These are phyloP conservation scores for Catharanthus roseus DNA, from an alignment of 257 asterid species.

Conservation along the genomic window DNA sequence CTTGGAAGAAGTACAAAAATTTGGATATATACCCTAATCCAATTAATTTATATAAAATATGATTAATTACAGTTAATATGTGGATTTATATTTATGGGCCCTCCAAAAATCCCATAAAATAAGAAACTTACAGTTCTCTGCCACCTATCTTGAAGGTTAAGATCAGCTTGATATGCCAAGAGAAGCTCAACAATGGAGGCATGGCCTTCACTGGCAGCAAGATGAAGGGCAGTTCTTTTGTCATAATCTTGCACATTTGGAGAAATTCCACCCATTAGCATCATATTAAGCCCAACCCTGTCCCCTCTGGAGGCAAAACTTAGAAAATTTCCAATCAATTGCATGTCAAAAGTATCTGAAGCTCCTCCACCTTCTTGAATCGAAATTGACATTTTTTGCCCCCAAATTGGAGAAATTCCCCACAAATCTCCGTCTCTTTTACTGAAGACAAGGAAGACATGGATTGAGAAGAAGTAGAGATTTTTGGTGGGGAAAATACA, in stretches of 20 bases:
- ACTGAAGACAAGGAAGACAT: neutral
- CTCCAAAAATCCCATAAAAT: neutral
- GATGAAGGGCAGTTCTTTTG: constrained; percentile 55
- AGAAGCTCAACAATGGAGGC: constrained; percentile 63
- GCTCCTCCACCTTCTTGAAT: constrained; percentile 19
- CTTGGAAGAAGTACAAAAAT: too few species aligned
- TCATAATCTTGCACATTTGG: constrained; percentile 64
- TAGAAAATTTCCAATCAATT: constrained; percentile 49
- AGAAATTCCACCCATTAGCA: constrained; percentile 43
- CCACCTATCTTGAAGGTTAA: constrained; percentile 60
- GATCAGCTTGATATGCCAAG: constrained; percentile 49
- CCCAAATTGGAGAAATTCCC: neutral
- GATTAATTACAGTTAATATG: neutral
- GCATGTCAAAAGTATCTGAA: constrained; percentile 34
- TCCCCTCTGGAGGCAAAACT: constrained; percentile 65
- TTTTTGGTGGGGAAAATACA: neutral
- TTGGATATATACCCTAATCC: neutral
- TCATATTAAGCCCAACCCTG: constrained; percentile 55
- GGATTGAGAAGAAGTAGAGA: neutral
- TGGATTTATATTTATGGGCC: neutral
- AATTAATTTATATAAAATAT: neutral
- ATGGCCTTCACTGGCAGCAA: constrained; percentile 64
- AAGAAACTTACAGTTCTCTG: constrained; percentile 33
- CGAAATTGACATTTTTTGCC: constrained; percentile 19
- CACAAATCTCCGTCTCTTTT: neutral